Evolutionary conservation across 148 eudicot species (phyloP), one percentile per base, ranked within the genome.

Genomic region (Nepenthes gracilis): DNA sequence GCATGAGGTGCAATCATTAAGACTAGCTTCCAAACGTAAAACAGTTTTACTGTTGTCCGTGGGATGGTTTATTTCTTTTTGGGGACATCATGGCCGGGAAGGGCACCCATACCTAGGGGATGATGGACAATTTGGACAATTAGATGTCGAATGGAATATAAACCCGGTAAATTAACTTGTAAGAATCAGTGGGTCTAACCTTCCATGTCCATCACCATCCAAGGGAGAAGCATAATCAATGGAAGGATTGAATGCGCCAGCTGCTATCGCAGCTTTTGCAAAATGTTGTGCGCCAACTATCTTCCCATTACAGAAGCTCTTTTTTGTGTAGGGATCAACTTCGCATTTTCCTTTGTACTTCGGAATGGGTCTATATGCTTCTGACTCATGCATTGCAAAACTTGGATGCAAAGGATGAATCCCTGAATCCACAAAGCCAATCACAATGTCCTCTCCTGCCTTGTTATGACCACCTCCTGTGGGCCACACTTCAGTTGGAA

Each of bases 121-220:
- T 23, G 23, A 23, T 23, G 23, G 23, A 23, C 23, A 23, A 23
- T 23, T 23, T 23, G 23, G 23, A 23, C 23, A 23, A 23, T 23
- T 23, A 23, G 23, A 23, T 23, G 23, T 23, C 23, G 23, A 23
- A 23, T 23, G 23, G 23, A 23, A 23, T 23, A 23, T 23, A 23
- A 23, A 0, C 23, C 0, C 23, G 23, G 23, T 23, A 23, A 23
- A 23, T 23, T 23, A 23, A 23, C 23, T 23, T 23, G 23, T 36
- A 36, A 37, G 49, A 67, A 36, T 23, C 43, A 56, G 9, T 53
- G 35, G 38, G 62, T 12, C 87, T 68, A 67, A 88, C 99, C 96
- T 93, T 82, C 99, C 99, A 72, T 93, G 99, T 56, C 96, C 99
- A 79, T 93, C 99, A 36, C 96, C 99, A 64, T 93, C 99, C 47